A percentile compares a stretch with the other conserved stretches of the same genome.
phyloP scores from a whole-genome alignment of 2,329 filamentous ascomycete genomes.

The Alternaria longipes region DNA sequence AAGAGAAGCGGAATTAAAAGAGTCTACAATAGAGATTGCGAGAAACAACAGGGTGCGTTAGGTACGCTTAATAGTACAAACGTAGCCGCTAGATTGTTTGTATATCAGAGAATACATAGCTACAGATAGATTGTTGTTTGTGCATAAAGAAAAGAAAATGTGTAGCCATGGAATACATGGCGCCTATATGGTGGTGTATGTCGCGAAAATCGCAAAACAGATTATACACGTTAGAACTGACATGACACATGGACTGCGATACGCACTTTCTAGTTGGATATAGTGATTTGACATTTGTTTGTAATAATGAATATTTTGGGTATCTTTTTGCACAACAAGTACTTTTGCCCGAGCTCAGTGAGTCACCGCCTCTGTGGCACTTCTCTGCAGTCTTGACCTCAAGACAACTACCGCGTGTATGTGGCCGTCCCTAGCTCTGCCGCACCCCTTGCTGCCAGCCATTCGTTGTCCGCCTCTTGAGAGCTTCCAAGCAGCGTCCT shows the following conservation, averaged over 20 bases:
- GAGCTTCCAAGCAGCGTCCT: conserved; percentile 23
- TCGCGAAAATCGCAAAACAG: too few species aligned
- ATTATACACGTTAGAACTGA: neutral
- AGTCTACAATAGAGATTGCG: too few species aligned
- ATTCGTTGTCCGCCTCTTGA: conserved; percentile 14
- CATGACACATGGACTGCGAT: neutral
- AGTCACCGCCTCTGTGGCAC: neutral
- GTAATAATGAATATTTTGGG: neutral
- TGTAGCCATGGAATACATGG: too few species aligned
- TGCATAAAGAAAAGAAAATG: too few species aligned
- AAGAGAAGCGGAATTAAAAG: too few species aligned
- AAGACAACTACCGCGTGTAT: neutral
- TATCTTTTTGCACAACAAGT: neutral
- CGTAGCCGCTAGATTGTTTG: too few species aligned
- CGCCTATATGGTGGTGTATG: too few species aligned
- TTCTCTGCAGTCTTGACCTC: too few species aligned
- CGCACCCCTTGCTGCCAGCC: conserved; percentile 35
- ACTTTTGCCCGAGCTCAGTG: neutral
- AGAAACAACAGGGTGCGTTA: too few species aligned
- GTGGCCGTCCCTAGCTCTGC: conserved; percentile 22
- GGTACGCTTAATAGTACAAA: too few species aligned
- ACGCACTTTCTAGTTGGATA: neutral
- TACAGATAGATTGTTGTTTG: too few species aligned
- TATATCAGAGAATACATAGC: too few species aligned
- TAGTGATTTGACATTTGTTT: neutral